Conservation (phyloP, 2,329 filamentous ascomycete species). For the Canariomyces notabilis region DNA sequence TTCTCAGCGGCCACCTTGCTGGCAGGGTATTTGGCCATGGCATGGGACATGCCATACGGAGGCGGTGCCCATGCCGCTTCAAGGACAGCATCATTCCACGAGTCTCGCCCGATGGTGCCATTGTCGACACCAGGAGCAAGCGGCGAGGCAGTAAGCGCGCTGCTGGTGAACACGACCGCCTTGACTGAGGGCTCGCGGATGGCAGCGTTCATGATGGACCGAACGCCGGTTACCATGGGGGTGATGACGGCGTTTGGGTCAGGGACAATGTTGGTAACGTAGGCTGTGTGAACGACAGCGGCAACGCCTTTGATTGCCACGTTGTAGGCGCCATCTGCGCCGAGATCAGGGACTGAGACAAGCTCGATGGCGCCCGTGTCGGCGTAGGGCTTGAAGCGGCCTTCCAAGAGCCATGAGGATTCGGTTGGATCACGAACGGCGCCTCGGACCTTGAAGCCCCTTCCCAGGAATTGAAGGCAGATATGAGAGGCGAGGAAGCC, state of each 20-base stretch:
- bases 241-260: conserved; percentile 41
- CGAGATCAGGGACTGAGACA: conserved; percentile 35
- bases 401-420: conserved; percentile 30
- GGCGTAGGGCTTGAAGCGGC: conserved; percentile 29
- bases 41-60: conserved; percentile 20
- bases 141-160: conserved; percentile 18
- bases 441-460: conserved; percentile 5
- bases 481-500: conserved; percentile 9
- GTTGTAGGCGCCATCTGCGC: conserved; percentile 34
- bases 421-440: background rate
- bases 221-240: conserved; percentile 31
- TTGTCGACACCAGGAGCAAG: conserved; percentile 5
- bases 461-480: conserved; percentile 1
- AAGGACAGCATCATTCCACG: conserved; percentile 31
- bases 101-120: conserved; percentile 18
- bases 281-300: conserved; percentile 43
- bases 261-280: conserved; percentile 34
- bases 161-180: conserved; percentile 28
- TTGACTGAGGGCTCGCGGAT: conserved; percentile 36
- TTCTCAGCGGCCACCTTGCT: conserved; percentile 31
- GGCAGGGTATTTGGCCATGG: conserved; percentile 26
- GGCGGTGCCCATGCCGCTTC: conserved; percentile 29
- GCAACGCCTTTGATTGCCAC: conserved; percentile 36
- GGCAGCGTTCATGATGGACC: conserved; percentile 38
- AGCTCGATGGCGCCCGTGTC: conserved; percentile 33